Evolutionary conservation across 345 rosid species (phyloP).

Genomic region (Trapa incisa): DNA sequence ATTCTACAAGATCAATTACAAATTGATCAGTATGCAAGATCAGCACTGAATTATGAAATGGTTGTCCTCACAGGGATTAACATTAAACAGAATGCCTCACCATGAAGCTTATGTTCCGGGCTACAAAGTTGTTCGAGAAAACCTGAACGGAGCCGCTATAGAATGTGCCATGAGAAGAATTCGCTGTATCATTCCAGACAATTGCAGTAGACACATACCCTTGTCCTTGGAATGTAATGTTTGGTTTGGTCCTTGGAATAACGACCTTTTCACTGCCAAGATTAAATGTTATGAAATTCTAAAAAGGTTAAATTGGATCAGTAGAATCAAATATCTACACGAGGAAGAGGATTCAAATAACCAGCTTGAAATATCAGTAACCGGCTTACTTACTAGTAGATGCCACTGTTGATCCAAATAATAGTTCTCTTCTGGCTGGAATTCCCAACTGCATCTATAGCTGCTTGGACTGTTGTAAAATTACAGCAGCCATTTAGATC

Average conservation of each 20-base stretch:
- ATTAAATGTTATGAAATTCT: background rate
- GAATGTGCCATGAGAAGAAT: conserved; percentile 62
- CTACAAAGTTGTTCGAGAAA: conserved; percentile 59
- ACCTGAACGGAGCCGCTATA: conserved; percentile 75
- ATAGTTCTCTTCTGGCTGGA: conserved; percentile 48
- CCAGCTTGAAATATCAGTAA: background rate
- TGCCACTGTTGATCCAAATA: conserved; percentile 74
- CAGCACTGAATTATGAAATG: background rate
- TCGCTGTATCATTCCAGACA: conserved; percentile 81
- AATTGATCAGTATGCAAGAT: background rate
- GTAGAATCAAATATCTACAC: background rate
- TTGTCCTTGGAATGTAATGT: conserved; percentile 85
- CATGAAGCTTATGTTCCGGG: conserved; percentile 87
- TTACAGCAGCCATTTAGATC: conserved; percentile 77
- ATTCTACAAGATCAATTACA: conserved; percentile 24
- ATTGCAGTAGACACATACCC: conserved; percentile 69
- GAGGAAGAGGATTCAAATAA: background rate
- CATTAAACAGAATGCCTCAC: conserved; percentile 19
- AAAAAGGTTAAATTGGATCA: background rate
- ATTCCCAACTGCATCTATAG: conserved; percentile 50
- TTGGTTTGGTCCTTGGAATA: conserved; percentile 53
- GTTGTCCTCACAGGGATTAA: background rate
- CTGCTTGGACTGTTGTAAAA: conserved; percentile 73
- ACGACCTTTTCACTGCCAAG: conserved; percentile 54
- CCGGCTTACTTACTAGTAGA: conserved; percentile 66